A percentile compares a stretch with the other conserved stretches of the same genome.
Conservation (phyloP, 345 rosid species). For the Eutrema heterophyllum region DNA sequence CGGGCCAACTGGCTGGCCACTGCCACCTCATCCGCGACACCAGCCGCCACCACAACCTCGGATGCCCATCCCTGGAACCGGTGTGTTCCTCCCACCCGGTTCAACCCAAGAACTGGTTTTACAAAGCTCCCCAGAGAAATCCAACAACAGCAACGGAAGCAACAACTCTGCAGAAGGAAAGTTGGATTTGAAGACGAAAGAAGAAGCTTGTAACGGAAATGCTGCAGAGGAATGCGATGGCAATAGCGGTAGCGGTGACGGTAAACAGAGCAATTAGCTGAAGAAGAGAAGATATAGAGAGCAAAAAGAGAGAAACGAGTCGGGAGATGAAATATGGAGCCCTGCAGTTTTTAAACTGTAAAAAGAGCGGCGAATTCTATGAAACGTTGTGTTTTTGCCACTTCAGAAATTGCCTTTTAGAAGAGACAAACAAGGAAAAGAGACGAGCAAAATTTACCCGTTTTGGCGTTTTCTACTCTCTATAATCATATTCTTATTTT, state of each 20-base stretch:
- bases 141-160: not conserved
- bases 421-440: not conserved
- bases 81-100: conserved; percentile 90
- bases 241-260: not conserved
- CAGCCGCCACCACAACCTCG: conserved; percentile 62
- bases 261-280: conserved; percentile 13
- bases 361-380: conserved; percentile 17
- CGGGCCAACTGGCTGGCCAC: conserved; percentile 56
- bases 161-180: conserved; percentile 20
- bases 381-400: conserved; percentile 7
- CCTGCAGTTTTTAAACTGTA: conserved; percentile 26
- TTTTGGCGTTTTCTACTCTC: conserved; percentile 18
- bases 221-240: conserved; percentile 9
- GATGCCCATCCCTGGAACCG: conserved; percentile 75
- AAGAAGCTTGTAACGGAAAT: conserved; percentile 4
- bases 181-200: conserved; percentile 4
- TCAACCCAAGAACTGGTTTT: conserved; percentile 36
- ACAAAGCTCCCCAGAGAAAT: conserved; percentile 26
- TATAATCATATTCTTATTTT: not conserved
- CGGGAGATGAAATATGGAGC: conserved; percentile 11
- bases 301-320: conserved; percentile 6
- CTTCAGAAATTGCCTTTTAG: conserved; percentile 9
- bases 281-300: conserved; percentile 9
- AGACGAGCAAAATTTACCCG: conserved; percentile 17
- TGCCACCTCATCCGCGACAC: conserved; percentile 57